Evolutionary conservation across 208 protist genomes (phyloP).

Genomic region (Wallacemonas sp.): DNA sequence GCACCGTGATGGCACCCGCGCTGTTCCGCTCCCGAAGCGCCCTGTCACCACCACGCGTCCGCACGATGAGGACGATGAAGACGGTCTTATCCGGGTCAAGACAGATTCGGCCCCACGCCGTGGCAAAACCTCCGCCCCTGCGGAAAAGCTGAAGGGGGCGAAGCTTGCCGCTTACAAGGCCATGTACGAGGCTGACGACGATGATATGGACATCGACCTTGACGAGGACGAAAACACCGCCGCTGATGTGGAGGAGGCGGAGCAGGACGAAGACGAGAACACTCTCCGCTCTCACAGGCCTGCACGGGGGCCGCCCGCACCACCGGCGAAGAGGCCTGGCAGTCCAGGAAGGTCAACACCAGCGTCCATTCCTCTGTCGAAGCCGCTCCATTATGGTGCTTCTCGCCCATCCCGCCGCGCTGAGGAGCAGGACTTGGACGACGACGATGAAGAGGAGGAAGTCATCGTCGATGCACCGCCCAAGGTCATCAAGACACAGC

Average conservation of each 20-base stretch:
- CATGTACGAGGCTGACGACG: constrained; percentile 20
- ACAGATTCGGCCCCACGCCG: background rate
- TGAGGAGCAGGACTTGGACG: background rate
- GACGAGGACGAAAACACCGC: constrained; percentile 8
- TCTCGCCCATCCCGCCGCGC: background rate
- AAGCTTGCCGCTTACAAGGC: constrained; percentile 7
- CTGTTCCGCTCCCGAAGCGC: background rate
- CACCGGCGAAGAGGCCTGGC: background rate
- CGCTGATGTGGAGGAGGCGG: background rate
- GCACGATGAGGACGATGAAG: constrained; percentile 12
- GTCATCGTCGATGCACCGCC: constrained; percentile 10
- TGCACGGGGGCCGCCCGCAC: no score
- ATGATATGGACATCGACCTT: constrained; percentile 12
- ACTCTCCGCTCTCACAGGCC: no score
- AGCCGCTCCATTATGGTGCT: background rate
- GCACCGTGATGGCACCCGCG: constrained; percentile 3
- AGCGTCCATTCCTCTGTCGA: constrained; percentile 3
- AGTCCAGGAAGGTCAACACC: background rate
- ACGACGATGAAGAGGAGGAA: constrained; percentile 21
- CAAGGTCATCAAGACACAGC: constrained; percentile 15
- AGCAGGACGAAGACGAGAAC: constrained; percentile 7
- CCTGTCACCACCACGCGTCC: background rate
- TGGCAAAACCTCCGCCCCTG: background rate
- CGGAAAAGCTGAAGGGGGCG: background rate
- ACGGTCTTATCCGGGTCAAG: no score